These are phyloP conservation scores for Podosphaera fusca DNA, from an alignment of 2,329 filamentous ascomycete species.

Conservation along the genomic window DNA sequence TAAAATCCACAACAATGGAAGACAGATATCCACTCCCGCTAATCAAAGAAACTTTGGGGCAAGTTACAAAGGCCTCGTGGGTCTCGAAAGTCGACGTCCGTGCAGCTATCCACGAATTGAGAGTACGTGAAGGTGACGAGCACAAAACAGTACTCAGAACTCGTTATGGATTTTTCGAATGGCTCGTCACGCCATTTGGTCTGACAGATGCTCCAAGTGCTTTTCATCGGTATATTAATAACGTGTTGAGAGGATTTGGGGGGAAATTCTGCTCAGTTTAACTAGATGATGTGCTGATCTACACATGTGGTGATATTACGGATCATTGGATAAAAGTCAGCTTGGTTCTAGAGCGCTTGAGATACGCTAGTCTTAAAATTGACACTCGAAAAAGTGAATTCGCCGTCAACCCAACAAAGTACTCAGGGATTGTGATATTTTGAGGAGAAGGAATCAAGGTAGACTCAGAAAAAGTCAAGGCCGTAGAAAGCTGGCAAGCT, in stretches of 20 bases:
- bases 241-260: background rate
- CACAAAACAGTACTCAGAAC: background rate
- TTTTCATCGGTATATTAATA: background rate
- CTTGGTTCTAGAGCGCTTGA: too few species aligned
- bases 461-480: background rate
- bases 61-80: background rate
- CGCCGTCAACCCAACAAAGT: background rate
- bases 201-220: background rate
- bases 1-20: background rate
- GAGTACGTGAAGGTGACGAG: background rate
- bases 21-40: background rate
- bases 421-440: background rate
- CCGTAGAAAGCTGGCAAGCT: background rate
- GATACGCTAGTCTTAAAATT: background rate
- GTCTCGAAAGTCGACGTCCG: background rate
- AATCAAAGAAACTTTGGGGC: background rate
- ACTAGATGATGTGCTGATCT: background rate
- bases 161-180: background rate
- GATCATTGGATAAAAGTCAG: too few species aligned
- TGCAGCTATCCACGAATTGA: background rate
- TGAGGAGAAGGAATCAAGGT: background rate
- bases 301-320: too few species aligned
- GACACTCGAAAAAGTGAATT: background rate
- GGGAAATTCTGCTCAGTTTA: background rate
- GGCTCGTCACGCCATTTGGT: background rate